phyloP scores from a whole-genome alignment of 1,284 basidiomycete genomes.

The Rhodotorula sp. region DNA sequence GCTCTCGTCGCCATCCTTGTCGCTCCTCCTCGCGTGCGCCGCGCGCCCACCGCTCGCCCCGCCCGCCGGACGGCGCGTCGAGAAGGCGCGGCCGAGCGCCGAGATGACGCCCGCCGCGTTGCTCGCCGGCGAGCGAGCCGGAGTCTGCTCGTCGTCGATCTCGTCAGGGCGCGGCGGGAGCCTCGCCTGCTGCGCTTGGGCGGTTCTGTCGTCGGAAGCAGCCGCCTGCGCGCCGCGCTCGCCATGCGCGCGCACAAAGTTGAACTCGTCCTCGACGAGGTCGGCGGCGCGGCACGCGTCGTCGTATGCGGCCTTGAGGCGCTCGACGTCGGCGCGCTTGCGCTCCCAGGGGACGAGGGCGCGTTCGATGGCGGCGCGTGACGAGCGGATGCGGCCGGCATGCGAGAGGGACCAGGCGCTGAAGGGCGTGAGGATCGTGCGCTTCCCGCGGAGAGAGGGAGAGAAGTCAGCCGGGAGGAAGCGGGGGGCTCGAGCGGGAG shows the following conservation, averaged over 20 bases:
- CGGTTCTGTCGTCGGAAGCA: too few species aligned
- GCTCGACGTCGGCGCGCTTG: constrained; percentile 2
- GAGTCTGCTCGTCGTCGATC: neutral
- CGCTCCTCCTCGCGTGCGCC: neutral
- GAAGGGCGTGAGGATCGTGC: constrained; percentile 36
- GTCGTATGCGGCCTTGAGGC: constrained; percentile 24
- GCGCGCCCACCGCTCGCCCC: neutral
- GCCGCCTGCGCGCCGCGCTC: neutral
- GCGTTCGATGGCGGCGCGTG: constrained; percentile 9
- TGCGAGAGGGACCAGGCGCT: constrained; percentile 36
- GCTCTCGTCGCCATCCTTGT: neutral
- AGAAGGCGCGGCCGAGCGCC: constrained; percentile 31
- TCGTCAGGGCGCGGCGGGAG: constrained; percentile 5
- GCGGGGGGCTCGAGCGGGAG: neutral
- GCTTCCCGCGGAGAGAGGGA: neutral
- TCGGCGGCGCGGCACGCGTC: constrained; percentile 30
- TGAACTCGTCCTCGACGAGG: constrained; percentile 35
- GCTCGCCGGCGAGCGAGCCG: constrained; percentile 3
- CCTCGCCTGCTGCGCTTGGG: neutral
- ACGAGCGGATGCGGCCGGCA: constrained; percentile 19
- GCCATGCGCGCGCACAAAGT: constrained; percentile 18
- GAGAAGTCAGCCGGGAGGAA: neutral
- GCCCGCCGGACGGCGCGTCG: constrained; percentile 2
- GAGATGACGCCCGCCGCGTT: constrained; percentile 14
- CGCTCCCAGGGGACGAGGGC: constrained; percentile 26